A percentile compares a stretch with the other conserved stretches of the same genome.
Conservation (phyloP, 495 filamentous ascomycete genomes). For the Penicillium argentinense region DNA sequence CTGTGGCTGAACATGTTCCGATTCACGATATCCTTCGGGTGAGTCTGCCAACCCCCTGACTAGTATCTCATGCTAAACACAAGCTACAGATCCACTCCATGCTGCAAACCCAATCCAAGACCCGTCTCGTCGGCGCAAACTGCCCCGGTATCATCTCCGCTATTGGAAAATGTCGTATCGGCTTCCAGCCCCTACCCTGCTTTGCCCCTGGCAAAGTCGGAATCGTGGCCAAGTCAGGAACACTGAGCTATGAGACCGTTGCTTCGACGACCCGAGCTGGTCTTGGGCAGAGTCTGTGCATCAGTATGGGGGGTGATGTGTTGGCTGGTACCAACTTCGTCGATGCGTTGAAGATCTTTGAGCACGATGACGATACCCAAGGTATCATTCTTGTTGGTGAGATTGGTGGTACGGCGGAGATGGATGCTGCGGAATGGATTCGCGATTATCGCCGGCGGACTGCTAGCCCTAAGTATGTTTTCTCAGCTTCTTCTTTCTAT, state of each 20-base stretch:
- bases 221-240: constrained; percentile 86
- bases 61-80: not conserved
- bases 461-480: constrained; percentile 64
- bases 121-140: constrained; percentile 81
- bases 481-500: not conserved
- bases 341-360: constrained; percentile 72
- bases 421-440: constrained; percentile 82
- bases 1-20: constrained; percentile 90
- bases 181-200: constrained; percentile 79
- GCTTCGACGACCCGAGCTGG: constrained; percentile 79
- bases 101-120: constrained; percentile 76
- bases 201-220: constrained; percentile 75
- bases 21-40: constrained; percentile 82
- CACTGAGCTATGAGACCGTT: constrained; percentile 84
- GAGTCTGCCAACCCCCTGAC: constrained; percentile 19
- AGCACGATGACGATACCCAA: constrained; percentile 72
- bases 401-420: constrained; percentile 78
- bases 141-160: constrained; percentile 87
- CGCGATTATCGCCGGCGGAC: constrained; percentile 60
- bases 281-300: constrained; percentile 80
- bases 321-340: constrained; percentile 79
- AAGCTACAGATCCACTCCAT: constrained; percentile 69
- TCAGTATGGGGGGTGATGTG: constrained; percentile 87
- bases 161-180: constrained; percentile 77
- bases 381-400: constrained; percentile 85